Evolutionary conservation across 805 yeast species (phyloP).

Genomic region (Metschnikowia gelsemii): DNA sequence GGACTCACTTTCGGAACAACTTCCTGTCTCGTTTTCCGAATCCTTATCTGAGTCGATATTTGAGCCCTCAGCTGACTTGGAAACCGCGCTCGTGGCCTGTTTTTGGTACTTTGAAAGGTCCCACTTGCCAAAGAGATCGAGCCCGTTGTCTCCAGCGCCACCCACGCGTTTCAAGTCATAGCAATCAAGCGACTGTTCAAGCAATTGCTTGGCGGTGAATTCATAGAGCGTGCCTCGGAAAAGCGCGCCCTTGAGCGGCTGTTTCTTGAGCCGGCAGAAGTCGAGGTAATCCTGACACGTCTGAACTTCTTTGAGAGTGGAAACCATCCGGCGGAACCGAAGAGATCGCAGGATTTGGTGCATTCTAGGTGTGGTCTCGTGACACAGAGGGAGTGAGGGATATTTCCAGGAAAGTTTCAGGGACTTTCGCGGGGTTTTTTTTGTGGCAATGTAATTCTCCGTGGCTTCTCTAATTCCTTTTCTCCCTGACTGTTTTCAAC

Average conservation of each 20-base stretch:
- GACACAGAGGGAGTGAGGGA: no score
- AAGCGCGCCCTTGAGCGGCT: constrained; percentile 37
- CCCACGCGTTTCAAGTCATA: constrained; percentile 46
- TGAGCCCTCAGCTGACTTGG: no score
- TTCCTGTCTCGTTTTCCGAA: no score
- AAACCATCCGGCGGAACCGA: not conserved
- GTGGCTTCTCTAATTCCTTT: no score
- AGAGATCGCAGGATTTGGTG: not conserved
- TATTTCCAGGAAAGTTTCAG: no score
- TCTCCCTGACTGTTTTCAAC: no score
- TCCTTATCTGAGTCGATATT: no score
- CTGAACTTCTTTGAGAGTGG: constrained; percentile 16
- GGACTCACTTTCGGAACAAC: no score
- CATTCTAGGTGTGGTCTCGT: no score
- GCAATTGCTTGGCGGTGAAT: constrained; percentile 38
- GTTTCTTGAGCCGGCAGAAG: constrained; percentile 26
- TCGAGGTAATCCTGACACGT: constrained; percentile 31
- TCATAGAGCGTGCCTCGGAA: constrained; percentile 60
- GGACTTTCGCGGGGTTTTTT: no score
- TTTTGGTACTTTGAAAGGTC: constrained; percentile 23
- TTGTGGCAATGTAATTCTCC: no score
- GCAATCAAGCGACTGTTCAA: constrained; percentile 40
- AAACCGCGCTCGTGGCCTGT: not conserved
- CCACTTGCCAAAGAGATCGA: constrained; percentile 58
- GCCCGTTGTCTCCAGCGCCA: constrained; percentile 56